Base-by-base conservation (phyloP, 768 basidiomycete species). In the Suillus brevipes region DNA sequence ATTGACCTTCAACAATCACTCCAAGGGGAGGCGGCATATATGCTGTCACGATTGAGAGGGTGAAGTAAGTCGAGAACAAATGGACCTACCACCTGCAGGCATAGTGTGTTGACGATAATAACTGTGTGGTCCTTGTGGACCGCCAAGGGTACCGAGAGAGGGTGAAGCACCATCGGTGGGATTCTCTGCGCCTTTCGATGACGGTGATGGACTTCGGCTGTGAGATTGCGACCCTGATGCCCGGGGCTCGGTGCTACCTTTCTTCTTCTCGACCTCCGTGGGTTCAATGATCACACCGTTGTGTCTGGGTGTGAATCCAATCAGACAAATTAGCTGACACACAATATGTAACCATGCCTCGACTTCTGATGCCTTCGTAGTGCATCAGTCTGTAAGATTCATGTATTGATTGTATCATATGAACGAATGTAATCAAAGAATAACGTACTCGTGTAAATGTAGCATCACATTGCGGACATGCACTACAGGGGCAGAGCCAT, bases 361-460 rank as follows among this genome's bases (percentile, higher is more conserved):
- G 91, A 91, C 70, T 90, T 90, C 77, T 91, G 89, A 73, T 92
- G 91, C 70, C 91, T 82, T 52, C 88, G 82, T n/a, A 91, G 80
- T 23, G 91, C 91, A 76, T 92, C 91, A n/a, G 89, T 89, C 91
- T 92, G 69, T 12, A 23, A 42, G 38, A 28, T 42, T 25, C 28
- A 28, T 4, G 6, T 40, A 36, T 59, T 31, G 42, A 42, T 28
- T 59, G 56, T 65, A 60, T 52, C 61, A 36, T 16, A 69, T 77
- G 50, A 70, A 67, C 64, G 63, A 65, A 61, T 55, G 34, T 8
- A 61, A 59, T 62, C 60, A 68, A 56, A 55, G 62, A 56, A 64
- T 42, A 50, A 85, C 86, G 73, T 74, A 91, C 91, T 77, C 91
- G 81, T 53, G 91, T 92, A 71, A 92, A 92, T 43, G 86, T 87